Evolutionary conservation across 345 rosid genomes (phyloP), one percentile per base, ranked within the genome.

Genomic region (Salix brachista): DNA sequence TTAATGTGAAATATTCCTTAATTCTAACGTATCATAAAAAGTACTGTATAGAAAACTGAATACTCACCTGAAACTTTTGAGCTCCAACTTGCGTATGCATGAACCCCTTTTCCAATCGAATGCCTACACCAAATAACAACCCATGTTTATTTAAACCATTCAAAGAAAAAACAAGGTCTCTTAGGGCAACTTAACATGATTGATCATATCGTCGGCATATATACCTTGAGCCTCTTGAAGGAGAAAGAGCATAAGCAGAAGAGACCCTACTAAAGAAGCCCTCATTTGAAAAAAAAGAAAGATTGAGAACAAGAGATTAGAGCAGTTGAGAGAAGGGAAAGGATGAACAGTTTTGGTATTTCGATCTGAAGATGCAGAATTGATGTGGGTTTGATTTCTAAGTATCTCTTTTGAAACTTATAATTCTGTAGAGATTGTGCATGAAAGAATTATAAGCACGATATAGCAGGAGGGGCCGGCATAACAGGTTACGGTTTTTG

Each of bases 101-200:
- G 69, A 78, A 50, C 50, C 42, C 72, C 54, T 71, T 78, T 71
- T 71, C 72, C 56, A 78, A 52, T n/a, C 76, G 80, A 71, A 78
- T 78, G 26, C 65, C 80, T 78, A 25, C 16, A 14, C 5, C 19
- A 16, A 37, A 32, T 5, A 65, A 6, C n/a, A 64, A 19, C 1
- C 17, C 9, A 46, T 26, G 23, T 30, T 25, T 0, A 11, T 32
- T 61, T 4, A 48, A 71, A 64, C 42, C 25, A 14, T 25, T 12
- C 11, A 28, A n/a, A 26, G 52, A 23, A 23, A 46, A 74, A 30
- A 50, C 4, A n/a, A n/a, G 70, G 26, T 18, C 46, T 26, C 17
- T 44, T 62, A 6, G 2, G 8, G 62, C 18, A 75, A 8, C 17
- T 19, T 30, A 56, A 36, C 56, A 10, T 5, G 17, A 48, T 14